phyloP scores from a whole-genome alignment of 1,139 yeast genomes.

The Sugiyamaella castrensis region DNA sequence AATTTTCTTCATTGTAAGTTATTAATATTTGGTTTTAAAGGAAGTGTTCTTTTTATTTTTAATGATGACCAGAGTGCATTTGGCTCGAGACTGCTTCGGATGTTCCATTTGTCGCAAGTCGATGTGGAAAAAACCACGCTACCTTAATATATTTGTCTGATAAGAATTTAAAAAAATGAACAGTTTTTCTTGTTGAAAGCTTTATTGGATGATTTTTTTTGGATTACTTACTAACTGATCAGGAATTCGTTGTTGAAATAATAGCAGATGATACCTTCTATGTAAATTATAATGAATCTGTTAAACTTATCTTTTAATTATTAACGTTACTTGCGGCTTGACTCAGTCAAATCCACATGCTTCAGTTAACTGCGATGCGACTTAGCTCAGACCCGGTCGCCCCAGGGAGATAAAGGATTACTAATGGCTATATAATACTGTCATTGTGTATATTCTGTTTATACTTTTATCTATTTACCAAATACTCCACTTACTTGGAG shows the following conservation, averaged over 20 bases:
- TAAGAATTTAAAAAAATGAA: background rate
- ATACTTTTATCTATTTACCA: slow-evolving; percentile 1
- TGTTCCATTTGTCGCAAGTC: slow-evolving; percentile 45
- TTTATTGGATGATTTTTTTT: background rate
- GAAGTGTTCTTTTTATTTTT: slow-evolving; percentile 7
- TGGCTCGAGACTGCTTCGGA: slow-evolving; percentile 75
- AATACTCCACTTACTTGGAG: slow-evolving; percentile 12
- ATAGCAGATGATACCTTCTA: no score
- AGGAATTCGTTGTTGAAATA: background rate
- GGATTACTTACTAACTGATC: background rate
- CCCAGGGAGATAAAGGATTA: background rate
- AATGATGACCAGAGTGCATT: slow-evolving; percentile 91
- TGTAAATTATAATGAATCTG: no score
- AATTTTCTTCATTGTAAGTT: slow-evolving; percentile 10
- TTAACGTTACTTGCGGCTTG: no score
- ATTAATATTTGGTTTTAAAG: background rate
- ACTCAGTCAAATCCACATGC: no score
- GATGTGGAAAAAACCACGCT: slow-evolving; percentile 93
- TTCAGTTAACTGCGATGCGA: no score
- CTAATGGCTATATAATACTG: background rate
- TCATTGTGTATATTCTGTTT: background rate
- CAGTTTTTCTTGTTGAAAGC: background rate
- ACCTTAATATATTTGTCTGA: slow-evolving; percentile 53
- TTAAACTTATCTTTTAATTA: no score
- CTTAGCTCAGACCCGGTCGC: background rate